Evolutionary conservation across 108 stramenopile genomes (phyloP).

Genomic region (Cyclostephanos invisitatus): DNA sequence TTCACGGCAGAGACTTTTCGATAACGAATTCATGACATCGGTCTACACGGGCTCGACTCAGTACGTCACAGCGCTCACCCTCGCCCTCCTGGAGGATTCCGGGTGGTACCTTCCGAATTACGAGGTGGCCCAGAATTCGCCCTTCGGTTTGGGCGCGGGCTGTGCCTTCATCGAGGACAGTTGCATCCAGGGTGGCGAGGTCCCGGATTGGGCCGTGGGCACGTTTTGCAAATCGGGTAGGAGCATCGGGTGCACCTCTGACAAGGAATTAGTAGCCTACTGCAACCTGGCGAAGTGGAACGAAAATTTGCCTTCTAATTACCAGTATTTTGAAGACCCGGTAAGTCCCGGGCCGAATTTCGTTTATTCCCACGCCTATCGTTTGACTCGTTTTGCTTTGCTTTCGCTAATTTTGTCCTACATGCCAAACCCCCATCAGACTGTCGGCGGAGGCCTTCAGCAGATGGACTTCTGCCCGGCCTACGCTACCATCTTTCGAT

Average conservation of each 20-base stretch:
- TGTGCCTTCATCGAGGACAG: conserved; percentile 55
- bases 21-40: conserved; percentile 55
- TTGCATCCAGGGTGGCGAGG: conserved; percentile 45
- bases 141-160: conserved; percentile 55
- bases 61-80: conserved; percentile 53
- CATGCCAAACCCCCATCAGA: background rate
- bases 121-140: conserved; percentile 34
- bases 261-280: conserved; percentile 35
- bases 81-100: conserved; percentile 57
- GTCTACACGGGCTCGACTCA: conserved; percentile 45
- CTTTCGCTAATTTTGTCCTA: background rate
- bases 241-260: conserved; percentile 40
- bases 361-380: background rate
- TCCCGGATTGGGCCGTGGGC: conserved; percentile 39
- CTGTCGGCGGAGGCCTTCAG: conserved; percentile 39
- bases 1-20: conserved; percentile 35
- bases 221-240: conserved; percentile 31
- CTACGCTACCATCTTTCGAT: conserved; percentile 32
- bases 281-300: conserved; percentile 44
- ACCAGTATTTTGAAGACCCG: conserved; percentile 40
- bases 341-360: background rate
- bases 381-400: background rate
- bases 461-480: conserved; percentile 49
- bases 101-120: conserved; percentile 61
- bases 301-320: conserved; percentile 37